Evolutionary conservation across 345 rosid species (phyloP).

Genomic region (Camelina laxa): DNA sequence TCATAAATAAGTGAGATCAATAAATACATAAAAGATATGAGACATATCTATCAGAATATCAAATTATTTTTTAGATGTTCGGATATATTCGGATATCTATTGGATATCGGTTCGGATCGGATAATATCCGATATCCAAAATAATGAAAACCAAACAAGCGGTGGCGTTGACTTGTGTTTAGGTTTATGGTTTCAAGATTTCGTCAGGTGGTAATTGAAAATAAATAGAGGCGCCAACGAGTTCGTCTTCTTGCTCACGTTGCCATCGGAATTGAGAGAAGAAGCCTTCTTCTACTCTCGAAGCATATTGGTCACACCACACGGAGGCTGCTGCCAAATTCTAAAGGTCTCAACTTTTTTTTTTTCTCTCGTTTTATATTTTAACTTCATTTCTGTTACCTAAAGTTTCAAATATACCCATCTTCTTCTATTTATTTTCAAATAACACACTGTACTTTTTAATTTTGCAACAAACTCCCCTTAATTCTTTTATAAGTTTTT

Average conservation of each 20-base stretch:
- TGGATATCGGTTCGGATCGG: no score
- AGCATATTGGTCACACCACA: constrained; percentile 36
- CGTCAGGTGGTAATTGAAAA: not conserved
- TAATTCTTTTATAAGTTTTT: not conserved
- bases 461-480: not conserved
- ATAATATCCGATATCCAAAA: no score
- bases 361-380: constrained; percentile 15
- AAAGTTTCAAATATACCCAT: constrained; percentile 23
- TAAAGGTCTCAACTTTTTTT: constrained; percentile 27
- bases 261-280: constrained; percentile 30
- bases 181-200: not conserved
- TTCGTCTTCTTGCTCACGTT: constrained; percentile 30
- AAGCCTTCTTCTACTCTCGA: constrained; percentile 36
- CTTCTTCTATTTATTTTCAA: not conserved
- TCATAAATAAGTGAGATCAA: constrained; percentile 8
- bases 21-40: no score
- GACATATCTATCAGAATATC: no score
- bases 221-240: not conserved
- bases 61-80: no score
- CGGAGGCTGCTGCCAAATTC: constrained; percentile 36
- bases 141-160: no score
- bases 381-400: not conserved
- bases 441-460: not conserved
- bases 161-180: constrained; percentile 2
- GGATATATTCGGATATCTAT: no score